Evolutionary conservation across 2,329 filamentous ascomycete genomes (phyloP).

Genomic region (Bipolaris zeicola): DNA sequence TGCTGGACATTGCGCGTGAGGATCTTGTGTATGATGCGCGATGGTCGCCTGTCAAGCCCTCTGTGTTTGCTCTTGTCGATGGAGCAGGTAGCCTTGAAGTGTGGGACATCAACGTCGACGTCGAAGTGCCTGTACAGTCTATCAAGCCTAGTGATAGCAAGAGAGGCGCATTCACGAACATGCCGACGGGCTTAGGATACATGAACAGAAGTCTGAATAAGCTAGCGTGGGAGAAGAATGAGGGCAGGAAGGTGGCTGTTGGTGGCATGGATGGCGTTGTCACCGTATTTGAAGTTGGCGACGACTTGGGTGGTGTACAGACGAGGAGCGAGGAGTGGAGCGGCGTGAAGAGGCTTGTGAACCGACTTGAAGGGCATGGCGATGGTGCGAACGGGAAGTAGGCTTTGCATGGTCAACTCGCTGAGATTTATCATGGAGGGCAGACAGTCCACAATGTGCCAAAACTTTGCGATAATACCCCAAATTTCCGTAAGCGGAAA

Average conservation of each 20-base stretch:
- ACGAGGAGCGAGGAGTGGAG: conserved; percentile 90
- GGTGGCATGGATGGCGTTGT: conserved; percentile 91
- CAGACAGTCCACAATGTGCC: not conserved
- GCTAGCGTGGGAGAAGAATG: conserved; percentile 88
- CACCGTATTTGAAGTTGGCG: conserved; percentile 90
- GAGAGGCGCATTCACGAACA: conserved; percentile 39
- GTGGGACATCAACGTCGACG: conserved; percentile 92
- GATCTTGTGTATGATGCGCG: conserved; percentile 95
- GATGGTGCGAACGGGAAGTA: conserved; percentile 35
- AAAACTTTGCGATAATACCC: not conserved
- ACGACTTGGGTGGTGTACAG: conserved; percentile 82
- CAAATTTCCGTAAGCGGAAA: not conserved
- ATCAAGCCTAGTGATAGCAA: conserved; percentile 69
- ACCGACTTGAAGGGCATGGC: conserved; percentile 65
- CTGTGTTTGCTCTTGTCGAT: conserved; percentile 93
- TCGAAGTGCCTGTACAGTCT: conserved; percentile 86
- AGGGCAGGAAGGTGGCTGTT: conserved; percentile 84
- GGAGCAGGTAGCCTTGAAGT: conserved; percentile 90
- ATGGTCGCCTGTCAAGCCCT: conserved; percentile 93
- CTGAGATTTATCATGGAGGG: not conserved
- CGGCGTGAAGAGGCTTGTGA: conserved; percentile 86
- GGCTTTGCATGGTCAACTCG: not conserved
- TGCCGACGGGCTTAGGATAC: conserved; percentile 59
- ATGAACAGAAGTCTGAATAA: conserved; percentile 90
- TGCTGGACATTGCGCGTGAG: conserved; percentile 90